Evolutionary conservation across 179 eudicot genomes (phyloP).

Genomic region (Nepenthes alata): DNA sequence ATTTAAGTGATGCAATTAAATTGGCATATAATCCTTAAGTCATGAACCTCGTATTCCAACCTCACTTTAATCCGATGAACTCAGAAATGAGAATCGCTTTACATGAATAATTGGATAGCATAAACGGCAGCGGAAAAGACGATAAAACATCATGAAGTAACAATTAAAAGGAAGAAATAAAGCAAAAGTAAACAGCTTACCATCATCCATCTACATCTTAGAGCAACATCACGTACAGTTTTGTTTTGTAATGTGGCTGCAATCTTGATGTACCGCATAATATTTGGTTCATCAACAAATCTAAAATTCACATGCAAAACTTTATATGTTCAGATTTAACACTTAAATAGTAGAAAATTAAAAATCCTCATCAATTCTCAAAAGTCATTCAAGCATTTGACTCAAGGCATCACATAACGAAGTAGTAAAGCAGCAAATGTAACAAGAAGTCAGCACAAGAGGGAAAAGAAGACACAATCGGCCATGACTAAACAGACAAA

Average conservation of each 20-base stretch:
- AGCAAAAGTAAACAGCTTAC: constrained; percentile 33
- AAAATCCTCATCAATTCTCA: no score
- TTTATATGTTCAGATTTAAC: no score
- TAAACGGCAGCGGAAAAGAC: neutral
- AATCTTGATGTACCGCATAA: constrained; percentile 69
- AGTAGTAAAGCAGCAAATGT: no score
- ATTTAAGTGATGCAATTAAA: no score
- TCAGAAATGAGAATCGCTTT: neutral
- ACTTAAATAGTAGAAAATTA: no score
- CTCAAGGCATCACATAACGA: no score
- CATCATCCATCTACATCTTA: constrained; percentile 84
- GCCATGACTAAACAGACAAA: no score
- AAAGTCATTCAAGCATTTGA: no score
- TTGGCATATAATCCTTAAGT: no score
- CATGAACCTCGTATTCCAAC: neutral
- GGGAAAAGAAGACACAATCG: no score
- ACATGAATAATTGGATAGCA: neutral
- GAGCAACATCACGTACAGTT: constrained; percentile 88
- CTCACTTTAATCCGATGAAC: neutral
- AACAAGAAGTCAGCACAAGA: no score
- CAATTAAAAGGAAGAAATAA: neutral
- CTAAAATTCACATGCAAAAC: constrained; percentile 18
- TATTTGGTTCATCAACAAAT: constrained; percentile 62
- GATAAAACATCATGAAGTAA: neutral
- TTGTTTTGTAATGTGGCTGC: constrained; percentile 69